Percentiles rank a stretch among this genome's conserved stretches.
Conservation (phyloP, 2,329 filamentous ascomycete species). For the Fusarium austroafricanum region DNA sequence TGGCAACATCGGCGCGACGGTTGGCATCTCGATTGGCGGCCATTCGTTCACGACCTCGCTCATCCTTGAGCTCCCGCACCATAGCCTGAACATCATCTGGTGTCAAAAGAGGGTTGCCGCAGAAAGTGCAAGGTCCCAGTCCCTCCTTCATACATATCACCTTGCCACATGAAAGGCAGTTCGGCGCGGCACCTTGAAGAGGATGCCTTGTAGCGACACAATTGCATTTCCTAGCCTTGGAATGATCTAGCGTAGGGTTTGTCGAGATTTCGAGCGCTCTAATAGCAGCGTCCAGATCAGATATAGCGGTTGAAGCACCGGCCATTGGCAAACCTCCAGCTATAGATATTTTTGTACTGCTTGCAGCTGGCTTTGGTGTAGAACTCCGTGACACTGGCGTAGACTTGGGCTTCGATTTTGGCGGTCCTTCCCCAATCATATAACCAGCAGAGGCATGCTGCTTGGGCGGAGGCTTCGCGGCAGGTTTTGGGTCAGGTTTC, state of each 20-base stretch:
- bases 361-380: constrained; percentile 64
- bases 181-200: constrained; percentile 89
- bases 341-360: constrained; percentile 75
- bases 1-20: constrained; percentile 72
- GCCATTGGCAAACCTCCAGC: constrained; percentile 85
- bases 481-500: constrained; percentile 42
- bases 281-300: constrained; percentile 83
- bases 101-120: constrained; percentile 78
- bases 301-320: constrained; percentile 78
- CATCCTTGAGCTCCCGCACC: constrained; percentile 83
- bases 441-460: constrained; percentile 75
- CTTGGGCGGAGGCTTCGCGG: constrained; percentile 60
- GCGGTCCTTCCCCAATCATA: constrained; percentile 80
- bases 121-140: constrained; percentile 93
- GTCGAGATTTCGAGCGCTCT: constrained; percentile 90
- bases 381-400: constrained; percentile 64
- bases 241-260: constrained; percentile 75
- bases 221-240: constrained; percentile 76
- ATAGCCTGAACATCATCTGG: constrained; percentile 83
- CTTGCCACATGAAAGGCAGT: constrained; percentile 92
- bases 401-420: constrained; percentile 67
- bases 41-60: constrained; percentile 89
- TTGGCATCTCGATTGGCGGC: constrained; percentile 79
- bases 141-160: constrained; percentile 96
- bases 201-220: constrained; percentile 92